A percentile compares a stretch with the other conserved stretches of the same genome.
Conservation (phyloP, 2,329 filamentous ascomycete genomes). For the Bipolaris sorokiniana region DNA sequence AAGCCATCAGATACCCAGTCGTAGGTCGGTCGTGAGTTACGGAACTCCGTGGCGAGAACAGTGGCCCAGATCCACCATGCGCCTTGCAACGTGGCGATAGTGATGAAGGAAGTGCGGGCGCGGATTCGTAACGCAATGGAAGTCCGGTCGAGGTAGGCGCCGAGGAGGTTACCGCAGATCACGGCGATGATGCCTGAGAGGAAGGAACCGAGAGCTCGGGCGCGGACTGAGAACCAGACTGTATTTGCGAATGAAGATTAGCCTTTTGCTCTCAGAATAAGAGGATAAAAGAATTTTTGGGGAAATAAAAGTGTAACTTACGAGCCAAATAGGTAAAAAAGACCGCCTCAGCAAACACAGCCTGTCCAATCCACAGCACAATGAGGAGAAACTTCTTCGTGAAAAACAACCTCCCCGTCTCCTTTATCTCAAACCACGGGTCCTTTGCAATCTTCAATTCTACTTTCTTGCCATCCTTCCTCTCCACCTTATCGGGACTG, state of each 20-base stretch:
- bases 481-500: slow-evolving; percentile 65
- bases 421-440: slow-evolving; percentile 65
- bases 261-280: neutral
- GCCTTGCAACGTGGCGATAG: slow-evolving; percentile 65
- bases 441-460: slow-evolving; percentile 63
- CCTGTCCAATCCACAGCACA: slow-evolving; percentile 71
- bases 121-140: slow-evolving; percentile 61
- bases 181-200: slow-evolving; percentile 71
- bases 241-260: too few relatives aligned
- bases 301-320: slow-evolving; percentile 22
- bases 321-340: slow-evolving; percentile 71
- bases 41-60: slow-evolving; percentile 67
- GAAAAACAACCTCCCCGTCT: slow-evolving; percentile 65
- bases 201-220: slow-evolving; percentile 73
- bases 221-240: slow-evolving; percentile 73
- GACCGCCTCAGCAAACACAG: slow-evolving; percentile 73
- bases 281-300: neutral
- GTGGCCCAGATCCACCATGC: slow-evolving; percentile 77
- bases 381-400: slow-evolving; percentile 68
- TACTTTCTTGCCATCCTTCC: slow-evolving; percentile 69
- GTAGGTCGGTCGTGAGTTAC: slow-evolving; percentile 62
- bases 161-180: slow-evolving; percentile 68
- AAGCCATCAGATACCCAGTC: slow-evolving; percentile 72
- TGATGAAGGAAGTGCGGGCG: slow-evolving; percentile 61
- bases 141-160: slow-evolving; percentile 67